Conservation (phyloP, 2,329 filamentous ascomycete genomes). For the Chrysosporium keratinophilum region DNA sequence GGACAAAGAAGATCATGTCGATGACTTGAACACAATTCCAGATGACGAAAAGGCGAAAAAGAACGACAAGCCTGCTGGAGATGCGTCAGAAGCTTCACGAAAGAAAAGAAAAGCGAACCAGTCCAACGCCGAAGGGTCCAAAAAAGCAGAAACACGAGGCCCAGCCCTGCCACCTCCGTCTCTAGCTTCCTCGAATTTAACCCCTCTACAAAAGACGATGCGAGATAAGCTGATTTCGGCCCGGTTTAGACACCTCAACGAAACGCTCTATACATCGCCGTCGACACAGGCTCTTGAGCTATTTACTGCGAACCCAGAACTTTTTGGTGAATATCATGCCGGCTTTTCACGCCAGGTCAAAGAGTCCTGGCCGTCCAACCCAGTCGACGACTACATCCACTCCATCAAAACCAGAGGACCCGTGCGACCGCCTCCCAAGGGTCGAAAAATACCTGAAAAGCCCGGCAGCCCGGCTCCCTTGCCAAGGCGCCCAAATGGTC, state of each 20-base stretch:
- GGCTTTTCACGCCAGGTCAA: constrained; percentile 93
- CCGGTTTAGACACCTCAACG: constrained; percentile 93
- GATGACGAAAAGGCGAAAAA: background rate
- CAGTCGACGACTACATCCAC: constrained; percentile 74
- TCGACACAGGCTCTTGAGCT: constrained; percentile 73
- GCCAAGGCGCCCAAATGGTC: constrained; percentile 56
- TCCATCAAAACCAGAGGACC: constrained; percentile 60
- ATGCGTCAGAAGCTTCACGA: background rate
- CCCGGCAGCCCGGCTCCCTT: constrained; percentile 39
- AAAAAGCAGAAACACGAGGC: constrained; percentile 17
- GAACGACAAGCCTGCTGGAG: background rate
- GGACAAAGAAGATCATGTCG: background rate
- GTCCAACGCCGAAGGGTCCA: background rate
- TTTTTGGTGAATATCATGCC: constrained; percentile 93
- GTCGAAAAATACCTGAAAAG: constrained; percentile 26
- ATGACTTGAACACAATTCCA: background rate
- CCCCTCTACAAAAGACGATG: constrained; percentile 88
- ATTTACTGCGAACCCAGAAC: constrained; percentile 75
- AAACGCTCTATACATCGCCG: constrained; percentile 87
- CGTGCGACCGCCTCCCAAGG: constrained; percentile 32
- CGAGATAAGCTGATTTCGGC: constrained; percentile 87
- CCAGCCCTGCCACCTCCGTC: constrained; percentile 28
- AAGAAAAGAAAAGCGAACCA: constrained; percentile 3
- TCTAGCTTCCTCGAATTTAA: constrained; percentile 53
- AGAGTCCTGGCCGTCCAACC: constrained; percentile 86